Conservation (phyloP, 805 yeast genomes). For the Kluyveromyces dobzhanskii region DNA sequence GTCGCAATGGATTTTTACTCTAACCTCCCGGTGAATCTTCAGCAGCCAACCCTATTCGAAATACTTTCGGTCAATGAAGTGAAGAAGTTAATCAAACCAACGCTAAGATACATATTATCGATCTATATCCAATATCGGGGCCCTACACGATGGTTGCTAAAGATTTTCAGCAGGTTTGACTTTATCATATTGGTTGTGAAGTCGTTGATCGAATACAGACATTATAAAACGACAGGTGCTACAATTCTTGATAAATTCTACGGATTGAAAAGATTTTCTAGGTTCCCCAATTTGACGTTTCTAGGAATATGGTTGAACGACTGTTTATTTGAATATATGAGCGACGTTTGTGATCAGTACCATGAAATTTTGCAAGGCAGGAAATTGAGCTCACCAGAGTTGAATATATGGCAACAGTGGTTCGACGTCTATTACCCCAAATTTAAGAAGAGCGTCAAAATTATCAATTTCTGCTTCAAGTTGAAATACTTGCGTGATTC, state of each 20-base stretch:
- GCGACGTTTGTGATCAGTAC: conserved; percentile 7
- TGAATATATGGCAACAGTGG: conserved; percentile 1
- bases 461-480: conserved; percentile 3
- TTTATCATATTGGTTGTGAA: conserved; percentile 42
- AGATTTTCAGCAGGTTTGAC: conserved; percentile 71
- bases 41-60: conserved; percentile 76
- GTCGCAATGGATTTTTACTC: conserved; percentile 27
- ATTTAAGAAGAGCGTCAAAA: background rate
- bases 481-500: conserved; percentile 2
- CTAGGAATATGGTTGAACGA: conserved; percentile 7
- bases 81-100: conserved; percentile 69
- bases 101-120: conserved; percentile 56
- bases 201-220: conserved; percentile 62
- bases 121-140: conserved; percentile 6
- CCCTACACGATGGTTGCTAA: conserved; percentile 56
- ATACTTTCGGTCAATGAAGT: conserved; percentile 75
- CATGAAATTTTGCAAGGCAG: conserved; percentile 12
- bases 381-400: background rate
- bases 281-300: background rate
- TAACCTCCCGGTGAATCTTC: conserved; percentile 19
- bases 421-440: conserved; percentile 3
- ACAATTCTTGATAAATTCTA: conserved; percentile 89
- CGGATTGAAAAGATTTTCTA: conserved; percentile 61
- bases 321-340: conserved; percentile 18
- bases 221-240: conserved; percentile 66